Percentiles rank a stretch among this genome's conserved stretches.
phyloP scores from a whole-genome alignment of 495 filamentous ascomycete species.

The Hypoxylon perforatum region DNA sequence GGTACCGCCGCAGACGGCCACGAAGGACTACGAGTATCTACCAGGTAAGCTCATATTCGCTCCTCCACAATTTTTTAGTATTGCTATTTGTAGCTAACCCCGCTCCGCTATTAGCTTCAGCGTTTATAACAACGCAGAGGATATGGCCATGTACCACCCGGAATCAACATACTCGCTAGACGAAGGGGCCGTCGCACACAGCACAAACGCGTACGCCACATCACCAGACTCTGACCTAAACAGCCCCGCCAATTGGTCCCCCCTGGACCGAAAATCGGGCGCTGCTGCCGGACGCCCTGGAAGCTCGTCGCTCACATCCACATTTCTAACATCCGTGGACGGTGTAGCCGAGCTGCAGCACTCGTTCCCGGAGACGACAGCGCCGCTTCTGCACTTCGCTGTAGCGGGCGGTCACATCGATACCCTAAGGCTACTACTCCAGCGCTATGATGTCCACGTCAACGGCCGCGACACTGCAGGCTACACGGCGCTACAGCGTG shows the following conservation, averaged over 20 bases:
- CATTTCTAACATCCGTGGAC: conserved; percentile 35
- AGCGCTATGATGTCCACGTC: conserved; percentile 43
- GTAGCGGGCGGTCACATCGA: conserved; percentile 45
- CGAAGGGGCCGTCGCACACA: conserved; percentile 34
- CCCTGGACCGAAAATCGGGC: conserved; percentile 37
- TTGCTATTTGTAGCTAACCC: conserved; percentile 8
- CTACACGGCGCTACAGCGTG: conserved; percentile 47
- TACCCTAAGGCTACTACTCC: conserved; percentile 43
- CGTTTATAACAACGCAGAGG: conserved; percentile 40
- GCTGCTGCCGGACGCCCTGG: conserved; percentile 25
- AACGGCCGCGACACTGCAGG: conserved; percentile 43
- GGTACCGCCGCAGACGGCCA: conserved; percentile 31
- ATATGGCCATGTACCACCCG: conserved; percentile 41
- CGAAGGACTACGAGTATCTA: conserved; percentile 39
- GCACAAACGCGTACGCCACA: conserved; percentile 42
- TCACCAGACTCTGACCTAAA: conserved; percentile 45
- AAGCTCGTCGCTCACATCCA: conserved; percentile 40
- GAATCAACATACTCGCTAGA: conserved; percentile 45
- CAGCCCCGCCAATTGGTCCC: conserved; percentile 41
- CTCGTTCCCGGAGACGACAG: conserved; percentile 46
- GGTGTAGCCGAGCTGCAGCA: conserved; percentile 35
- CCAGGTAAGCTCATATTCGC: conserved; percentile 29
- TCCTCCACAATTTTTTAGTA: background rate
- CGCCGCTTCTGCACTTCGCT: conserved; percentile 47
- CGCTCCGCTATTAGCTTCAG: conserved; percentile 32